Percentiles rank a stretch among this genome's conserved stretches.
Evolutionary conservation across 257 asterid species (phyloP).

Genomic region (Solanum pennellii): DNA sequence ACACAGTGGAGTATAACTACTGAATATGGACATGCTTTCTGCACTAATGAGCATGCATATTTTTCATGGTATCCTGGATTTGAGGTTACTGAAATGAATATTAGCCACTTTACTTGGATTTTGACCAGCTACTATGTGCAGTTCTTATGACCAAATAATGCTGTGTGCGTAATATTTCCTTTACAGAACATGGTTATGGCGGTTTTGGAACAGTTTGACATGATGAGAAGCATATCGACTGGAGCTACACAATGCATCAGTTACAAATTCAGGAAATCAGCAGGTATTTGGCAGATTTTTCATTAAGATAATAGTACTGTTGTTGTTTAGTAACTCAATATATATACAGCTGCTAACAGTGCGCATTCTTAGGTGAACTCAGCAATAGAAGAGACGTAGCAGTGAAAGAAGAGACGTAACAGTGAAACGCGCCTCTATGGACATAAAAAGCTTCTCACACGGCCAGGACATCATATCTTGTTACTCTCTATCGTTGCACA

Average conservation of each 20-base stretch:
- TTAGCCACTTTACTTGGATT: not conserved
- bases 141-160: not conserved
- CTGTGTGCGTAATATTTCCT: not conserved
- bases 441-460: not conserved
- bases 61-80: not conserved
- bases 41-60: not conserved
- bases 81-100: not conserved
- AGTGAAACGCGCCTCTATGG: not conserved
- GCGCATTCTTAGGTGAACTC: not conserved
- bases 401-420: not conserved
- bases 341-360: not conserved
- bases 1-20: not conserved
- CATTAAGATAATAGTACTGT: not conserved
- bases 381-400: not conserved
- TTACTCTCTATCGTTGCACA: not conserved
- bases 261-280: not conserved
- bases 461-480: not conserved
- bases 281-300: not conserved
- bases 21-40: not conserved
- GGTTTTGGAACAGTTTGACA: not conserved
- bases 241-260: not conserved
- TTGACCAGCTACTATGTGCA: not conserved
- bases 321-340: not conserved
- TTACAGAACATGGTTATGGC: not conserved
- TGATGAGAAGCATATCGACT: not conserved